These are phyloP conservation scores for Picochlorum costavermella DNA, from an alignment of 139 green algal species.

Conservation along the genomic window DNA sequence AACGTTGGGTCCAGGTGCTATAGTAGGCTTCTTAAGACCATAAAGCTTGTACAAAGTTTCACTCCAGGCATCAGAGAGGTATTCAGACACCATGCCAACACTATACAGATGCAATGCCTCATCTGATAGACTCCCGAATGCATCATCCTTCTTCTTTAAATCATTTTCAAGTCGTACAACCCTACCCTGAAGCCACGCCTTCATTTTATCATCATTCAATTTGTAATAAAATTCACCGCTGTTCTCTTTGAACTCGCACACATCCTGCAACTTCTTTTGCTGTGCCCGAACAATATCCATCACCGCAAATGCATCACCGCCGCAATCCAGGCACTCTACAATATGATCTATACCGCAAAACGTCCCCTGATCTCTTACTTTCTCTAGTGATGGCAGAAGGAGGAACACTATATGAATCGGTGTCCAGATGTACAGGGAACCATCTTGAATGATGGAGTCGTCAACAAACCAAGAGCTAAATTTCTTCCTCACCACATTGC, in stretches of 20 bases:
- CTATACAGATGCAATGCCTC: constrained; percentile 23
- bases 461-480: constrained; percentile 32
- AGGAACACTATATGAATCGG: constrained; percentile 47
- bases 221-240: constrained; percentile 27
- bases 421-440: constrained; percentile 42
- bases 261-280: constrained; percentile 9
- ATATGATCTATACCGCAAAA: constrained; percentile 34
- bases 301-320: neutral
- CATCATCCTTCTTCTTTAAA: constrained; percentile 9
- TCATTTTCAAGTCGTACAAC: constrained; percentile 8
- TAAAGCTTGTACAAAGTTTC: constrained; percentile 6
- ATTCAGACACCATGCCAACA: constrained; percentile 33
- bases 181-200: constrained; percentile 31
- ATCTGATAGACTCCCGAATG: constrained; percentile 25
- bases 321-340: constrained; percentile 6
- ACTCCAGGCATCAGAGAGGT: constrained; percentile 23
- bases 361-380: constrained; percentile 1
- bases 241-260: constrained; percentile 33
- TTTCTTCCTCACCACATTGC: constrained; percentile 24
- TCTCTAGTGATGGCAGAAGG: constrained; percentile 48
- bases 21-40: neutral
- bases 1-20: neutral
- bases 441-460: constrained; percentile 34
- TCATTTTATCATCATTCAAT: constrained; percentile 22
- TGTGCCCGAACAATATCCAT: neutral